A percentile compares a stretch with the other conserved stretches of the same genome.
phyloP scores from a whole-genome alignment of 768 basidiomycete species.

The Trametes sanguinea region DNA sequence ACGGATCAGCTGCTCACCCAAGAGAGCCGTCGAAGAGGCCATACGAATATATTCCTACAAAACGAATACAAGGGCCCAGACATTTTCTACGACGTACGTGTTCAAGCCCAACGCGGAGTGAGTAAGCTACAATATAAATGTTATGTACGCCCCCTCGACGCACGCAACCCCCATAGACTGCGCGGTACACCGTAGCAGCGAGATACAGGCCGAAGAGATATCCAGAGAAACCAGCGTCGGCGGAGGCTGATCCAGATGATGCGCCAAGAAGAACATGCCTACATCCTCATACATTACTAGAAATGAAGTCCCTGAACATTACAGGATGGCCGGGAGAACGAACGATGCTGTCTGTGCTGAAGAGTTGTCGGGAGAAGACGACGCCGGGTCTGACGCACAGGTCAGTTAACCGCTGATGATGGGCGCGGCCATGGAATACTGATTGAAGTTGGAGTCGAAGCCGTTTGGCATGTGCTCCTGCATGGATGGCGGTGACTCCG shows the following conservation, averaged over 20 bases:
- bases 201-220: neutral
- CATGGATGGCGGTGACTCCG: conserved; percentile 21
- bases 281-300: neutral
- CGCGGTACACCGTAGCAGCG: neutral
- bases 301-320: neutral
- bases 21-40: no score
- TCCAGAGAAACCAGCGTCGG: neutral
- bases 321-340: neutral
- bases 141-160: neutral
- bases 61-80: neutral
- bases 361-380: neutral
- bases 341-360: neutral
- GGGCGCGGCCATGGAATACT: conserved; percentile 14
- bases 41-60: neutral
- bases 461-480: conserved; percentile 12
- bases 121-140: conserved; percentile 2
- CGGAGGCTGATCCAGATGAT: neutral
- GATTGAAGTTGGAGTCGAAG: conserved; percentile 10
- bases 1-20: no score
- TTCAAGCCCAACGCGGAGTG: neutral
- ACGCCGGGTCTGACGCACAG: neutral
- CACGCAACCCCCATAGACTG: neutral
- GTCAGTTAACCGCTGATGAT: conserved; percentile 12
- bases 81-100: neutral
- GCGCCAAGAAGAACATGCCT: neutral